Evolutionary conservation across 345 rosid genomes (phyloP).

Genomic region (Ceriops zippeliana): DNA sequence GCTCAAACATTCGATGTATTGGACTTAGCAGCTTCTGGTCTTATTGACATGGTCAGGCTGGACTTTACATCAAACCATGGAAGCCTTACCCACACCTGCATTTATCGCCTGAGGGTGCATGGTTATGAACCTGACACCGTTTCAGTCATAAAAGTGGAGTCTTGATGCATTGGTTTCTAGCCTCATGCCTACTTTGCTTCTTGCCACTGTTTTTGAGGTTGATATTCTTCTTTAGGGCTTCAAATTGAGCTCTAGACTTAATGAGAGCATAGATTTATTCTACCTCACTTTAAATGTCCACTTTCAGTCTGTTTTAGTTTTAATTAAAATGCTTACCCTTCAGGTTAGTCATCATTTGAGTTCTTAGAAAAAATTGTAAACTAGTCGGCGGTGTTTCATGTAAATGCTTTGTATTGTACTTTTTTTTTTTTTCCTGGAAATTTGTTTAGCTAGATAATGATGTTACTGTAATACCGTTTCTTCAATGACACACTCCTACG

Average conservation of each 20-base stretch:
- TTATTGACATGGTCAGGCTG: conserved; percentile 67
- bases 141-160: conserved; percentile 40
- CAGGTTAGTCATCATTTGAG: no score
- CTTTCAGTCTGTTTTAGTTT: no score
- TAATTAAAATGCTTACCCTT: no score
- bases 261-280: no score
- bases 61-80: conserved; percentile 87
- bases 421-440: no score
- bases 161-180: conserved; percentile 29
- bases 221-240: conserved; percentile 13
- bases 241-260: background rate
- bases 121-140: conserved; percentile 59
- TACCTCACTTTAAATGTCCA: no score
- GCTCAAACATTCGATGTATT: conserved; percentile 70
- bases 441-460: no score
- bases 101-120: conserved; percentile 88
- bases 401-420: no score
- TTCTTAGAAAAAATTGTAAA: no score
- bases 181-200: background rate
- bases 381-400: no score
- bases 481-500: no score
- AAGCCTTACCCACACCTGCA: conserved; percentile 72
- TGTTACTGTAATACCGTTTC: no score
- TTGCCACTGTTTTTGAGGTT: conserved; percentile 7
- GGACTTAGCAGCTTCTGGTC: conserved; percentile 38